These are phyloP conservation scores for Beauveria rudraprayagi DNA, from an alignment of 2,329 filamentous ascomycete species.

Conservation along the genomic window DNA sequence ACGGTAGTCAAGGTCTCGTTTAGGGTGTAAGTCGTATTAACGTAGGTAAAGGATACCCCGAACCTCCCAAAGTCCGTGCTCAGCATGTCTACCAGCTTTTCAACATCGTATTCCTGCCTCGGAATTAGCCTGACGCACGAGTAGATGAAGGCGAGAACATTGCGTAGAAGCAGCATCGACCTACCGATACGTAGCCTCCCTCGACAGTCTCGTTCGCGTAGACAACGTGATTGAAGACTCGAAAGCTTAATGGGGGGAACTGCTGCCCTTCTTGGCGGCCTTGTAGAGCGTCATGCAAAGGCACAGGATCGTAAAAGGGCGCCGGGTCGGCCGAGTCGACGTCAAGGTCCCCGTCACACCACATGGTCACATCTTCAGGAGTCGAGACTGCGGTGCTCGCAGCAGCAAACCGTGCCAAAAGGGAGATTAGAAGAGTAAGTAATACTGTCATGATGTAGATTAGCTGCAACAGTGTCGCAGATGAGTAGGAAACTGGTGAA, in stretches of 20 bases:
- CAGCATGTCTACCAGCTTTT: not conserved
- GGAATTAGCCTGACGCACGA: not conserved
- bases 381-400: not conserved
- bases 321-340: not conserved
- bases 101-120: not conserved
- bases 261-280: not conserved
- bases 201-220: not conserved
- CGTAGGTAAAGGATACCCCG: not conserved
- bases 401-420: not conserved
- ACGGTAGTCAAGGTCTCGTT: not conserved
- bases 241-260: not conserved
- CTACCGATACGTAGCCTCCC: not conserved
- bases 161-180: not conserved
- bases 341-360: not conserved
- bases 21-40: not conserved
- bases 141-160: not conserved
- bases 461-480: not conserved
- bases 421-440: not conserved
- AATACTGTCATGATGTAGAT: not conserved
- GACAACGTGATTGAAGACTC: not conserved
- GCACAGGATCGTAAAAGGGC: not conserved
- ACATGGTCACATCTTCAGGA: not conserved
- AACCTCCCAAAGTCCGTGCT: not conserved
- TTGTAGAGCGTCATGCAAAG: not conserved
- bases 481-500: not conserved